Percentiles rank a stretch among this genome's conserved stretches.
phyloP scores from a whole-genome alignment of 208 protist species.

The Wallacemonas sp. region DNA sequence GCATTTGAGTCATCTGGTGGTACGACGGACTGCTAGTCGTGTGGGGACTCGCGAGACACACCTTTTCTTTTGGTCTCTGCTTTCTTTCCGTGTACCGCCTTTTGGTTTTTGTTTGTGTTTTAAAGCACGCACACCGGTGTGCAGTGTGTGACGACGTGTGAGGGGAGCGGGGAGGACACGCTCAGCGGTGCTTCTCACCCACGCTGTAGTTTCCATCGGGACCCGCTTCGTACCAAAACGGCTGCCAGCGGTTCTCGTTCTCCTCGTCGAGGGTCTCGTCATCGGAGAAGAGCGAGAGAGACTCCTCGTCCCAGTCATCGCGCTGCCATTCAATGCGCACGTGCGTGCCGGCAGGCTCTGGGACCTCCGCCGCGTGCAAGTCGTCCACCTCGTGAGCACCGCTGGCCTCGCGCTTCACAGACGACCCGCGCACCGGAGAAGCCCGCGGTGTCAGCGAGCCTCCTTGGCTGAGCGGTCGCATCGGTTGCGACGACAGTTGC shows the following conservation, averaged over 20 bases:
- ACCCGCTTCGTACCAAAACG: constrained; percentile 73
- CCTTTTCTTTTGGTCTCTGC: no score
- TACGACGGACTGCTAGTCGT: no score
- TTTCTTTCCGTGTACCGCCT: no score
- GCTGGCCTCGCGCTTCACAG: neutral
- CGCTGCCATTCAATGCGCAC: constrained; percentile 70
- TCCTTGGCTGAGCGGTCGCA: neutral
- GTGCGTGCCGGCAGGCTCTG: neutral
- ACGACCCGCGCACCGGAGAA: neutral
- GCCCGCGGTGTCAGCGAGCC: neutral
- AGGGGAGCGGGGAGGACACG: neutral
- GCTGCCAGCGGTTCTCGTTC: constrained; percentile 84
- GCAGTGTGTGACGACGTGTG: no score
- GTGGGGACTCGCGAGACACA: no score
- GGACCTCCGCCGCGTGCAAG: neutral
- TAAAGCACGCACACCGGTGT: no score
- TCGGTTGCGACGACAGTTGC: neutral
- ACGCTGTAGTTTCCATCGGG: constrained; percentile 33
- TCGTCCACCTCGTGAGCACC: constrained; percentile 8
- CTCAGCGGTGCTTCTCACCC: constrained; percentile 1
- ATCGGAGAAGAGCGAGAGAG: constrained; percentile 69
- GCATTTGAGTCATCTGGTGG: no score
- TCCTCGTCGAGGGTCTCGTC: constrained; percentile 70
- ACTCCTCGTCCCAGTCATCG: constrained; percentile 83
- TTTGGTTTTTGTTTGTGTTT: no score